Percentiles rank a stretch among this genome's conserved stretches.
Conservation (phyloP, 495 filamentous ascomycete species). For the Penicillium dipodomyicola region DNA sequence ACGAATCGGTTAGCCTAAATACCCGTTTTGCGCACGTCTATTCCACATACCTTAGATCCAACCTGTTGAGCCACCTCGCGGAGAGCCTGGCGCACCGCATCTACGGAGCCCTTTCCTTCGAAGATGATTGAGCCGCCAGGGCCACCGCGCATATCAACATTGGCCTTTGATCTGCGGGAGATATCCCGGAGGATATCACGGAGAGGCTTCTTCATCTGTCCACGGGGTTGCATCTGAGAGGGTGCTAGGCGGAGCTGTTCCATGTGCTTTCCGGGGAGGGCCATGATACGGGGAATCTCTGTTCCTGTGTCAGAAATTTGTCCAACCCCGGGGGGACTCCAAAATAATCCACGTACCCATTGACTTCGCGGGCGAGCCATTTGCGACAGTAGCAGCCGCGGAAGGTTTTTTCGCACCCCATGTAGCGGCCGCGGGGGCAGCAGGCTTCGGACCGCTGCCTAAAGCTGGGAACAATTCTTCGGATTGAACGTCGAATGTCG, state of each 20-base stretch:
- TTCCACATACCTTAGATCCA: slow-evolving; percentile 66
- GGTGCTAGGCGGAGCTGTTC: slow-evolving; percentile 70
- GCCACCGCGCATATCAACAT: slow-evolving; percentile 69
- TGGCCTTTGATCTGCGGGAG: slow-evolving; percentile 82
- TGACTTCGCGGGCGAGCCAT: slow-evolving; percentile 51
- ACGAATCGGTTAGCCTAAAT: not conserved
- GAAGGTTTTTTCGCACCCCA: slow-evolving; percentile 65
- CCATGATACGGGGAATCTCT: slow-evolving; percentile 57
- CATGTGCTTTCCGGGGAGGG: slow-evolving; percentile 73
- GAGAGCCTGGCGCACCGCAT: slow-evolving; percentile 75
- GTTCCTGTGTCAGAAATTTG: slow-evolving; percentile 9
- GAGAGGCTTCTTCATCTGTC: slow-evolving; percentile 77
- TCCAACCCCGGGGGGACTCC: not conserved
- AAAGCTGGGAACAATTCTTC: slow-evolving; percentile 89
- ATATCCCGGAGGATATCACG: slow-evolving; percentile 81
- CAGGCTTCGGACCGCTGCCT: slow-evolving; percentile 66
- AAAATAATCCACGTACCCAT: slow-evolving; percentile 34
- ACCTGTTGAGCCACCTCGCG: slow-evolving; percentile 83
- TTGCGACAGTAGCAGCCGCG: slow-evolving; percentile 56
- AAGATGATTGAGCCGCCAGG: slow-evolving; percentile 69
- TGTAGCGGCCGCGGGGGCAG: slow-evolving; percentile 58
- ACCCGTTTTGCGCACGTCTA: not conserved
- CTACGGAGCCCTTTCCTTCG: slow-evolving; percentile 73
- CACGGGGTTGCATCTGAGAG: slow-evolving; percentile 66
- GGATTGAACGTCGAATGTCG: slow-evolving; percentile 71